Evolutionary conservation across 495 filamentous ascomycete genomes (phyloP).

Genomic region (Penicillium silybi): DNA sequence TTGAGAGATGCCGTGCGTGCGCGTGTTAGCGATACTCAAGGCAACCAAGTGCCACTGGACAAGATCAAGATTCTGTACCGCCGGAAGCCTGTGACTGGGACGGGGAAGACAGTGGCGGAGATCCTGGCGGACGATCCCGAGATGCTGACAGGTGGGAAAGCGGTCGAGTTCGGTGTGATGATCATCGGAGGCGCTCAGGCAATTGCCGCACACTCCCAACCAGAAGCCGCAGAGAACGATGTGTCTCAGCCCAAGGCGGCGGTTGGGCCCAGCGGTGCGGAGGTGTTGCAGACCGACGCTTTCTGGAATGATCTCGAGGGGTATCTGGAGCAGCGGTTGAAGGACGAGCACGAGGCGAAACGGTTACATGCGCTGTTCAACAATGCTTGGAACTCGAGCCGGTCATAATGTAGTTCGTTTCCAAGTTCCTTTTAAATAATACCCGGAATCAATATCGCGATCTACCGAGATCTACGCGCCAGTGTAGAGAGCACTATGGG

Average conservation of each 20-base stretch:
- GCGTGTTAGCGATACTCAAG: constrained; percentile 38
- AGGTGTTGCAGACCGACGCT: constrained; percentile 60
- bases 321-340: constrained; percentile 72
- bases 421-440: not conserved
- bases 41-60: constrained; percentile 41
- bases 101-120: constrained; percentile 49
- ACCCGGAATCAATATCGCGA: not conserved
- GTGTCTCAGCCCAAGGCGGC: constrained; percentile 41
- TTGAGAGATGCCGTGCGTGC: constrained; percentile 60
- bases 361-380: constrained; percentile 64
- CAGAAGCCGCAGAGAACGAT: constrained; percentile 28
- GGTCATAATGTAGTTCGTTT: constrained; percentile 3
- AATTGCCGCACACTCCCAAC: constrained; percentile 23
- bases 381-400: constrained; percentile 56
- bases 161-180: constrained; percentile 79
- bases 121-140: constrained; percentile 44
- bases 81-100: constrained; percentile 75
- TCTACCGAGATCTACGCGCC: not conserved
- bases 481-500: not conserved
- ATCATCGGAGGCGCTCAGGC: constrained; percentile 61
- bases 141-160: constrained; percentile 35
- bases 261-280: constrained; percentile 52
- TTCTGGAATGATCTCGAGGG: constrained; percentile 89
- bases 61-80: constrained; percentile 81
- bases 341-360: constrained; percentile 64